Evolutionary conservation across 345 rosid species (phyloP).

Genomic region (Corymbia maculata): DNA sequence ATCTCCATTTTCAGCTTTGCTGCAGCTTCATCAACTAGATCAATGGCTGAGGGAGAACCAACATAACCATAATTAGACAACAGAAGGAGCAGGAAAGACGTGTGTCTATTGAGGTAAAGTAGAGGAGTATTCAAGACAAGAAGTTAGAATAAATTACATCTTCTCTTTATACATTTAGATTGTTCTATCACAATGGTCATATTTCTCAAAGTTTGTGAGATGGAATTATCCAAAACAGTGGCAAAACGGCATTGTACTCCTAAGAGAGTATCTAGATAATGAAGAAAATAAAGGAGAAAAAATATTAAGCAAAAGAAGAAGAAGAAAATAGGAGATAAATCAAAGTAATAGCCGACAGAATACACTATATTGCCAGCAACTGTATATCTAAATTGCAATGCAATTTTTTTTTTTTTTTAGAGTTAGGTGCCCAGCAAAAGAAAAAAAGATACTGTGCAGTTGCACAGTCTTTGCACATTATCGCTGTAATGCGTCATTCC

Average conservation of each 20-base stretch:
- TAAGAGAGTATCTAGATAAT: neutral
- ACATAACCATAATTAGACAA: neutral
- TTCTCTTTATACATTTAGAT: neutral
- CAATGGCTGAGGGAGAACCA: conserved; percentile 62
- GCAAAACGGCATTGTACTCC: neutral
- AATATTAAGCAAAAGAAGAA: neutral
- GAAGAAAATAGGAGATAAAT: neutral
- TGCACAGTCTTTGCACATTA: neutral
- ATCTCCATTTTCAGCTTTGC: conserved; percentile 99
- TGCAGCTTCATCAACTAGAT: conserved; percentile 97
- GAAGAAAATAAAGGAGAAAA: neutral
- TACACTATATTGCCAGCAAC: neutral
- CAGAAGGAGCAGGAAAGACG: neutral
- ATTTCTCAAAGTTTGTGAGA: neutral
- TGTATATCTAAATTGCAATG: neutral
- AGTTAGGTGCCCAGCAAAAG: neutral
- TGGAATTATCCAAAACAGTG: neutral
- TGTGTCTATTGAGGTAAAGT: neutral
- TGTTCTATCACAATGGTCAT: neutral
- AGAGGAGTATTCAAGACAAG: neutral
- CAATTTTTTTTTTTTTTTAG: neutral
- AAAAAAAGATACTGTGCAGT: neutral
- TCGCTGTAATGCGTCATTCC: neutral
- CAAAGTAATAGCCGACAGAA: neutral
- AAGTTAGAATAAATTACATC: neutral